Conservation (phyloP, 371 early-diverging fungal species). For the Cokeromyces recurvatus region DNA sequence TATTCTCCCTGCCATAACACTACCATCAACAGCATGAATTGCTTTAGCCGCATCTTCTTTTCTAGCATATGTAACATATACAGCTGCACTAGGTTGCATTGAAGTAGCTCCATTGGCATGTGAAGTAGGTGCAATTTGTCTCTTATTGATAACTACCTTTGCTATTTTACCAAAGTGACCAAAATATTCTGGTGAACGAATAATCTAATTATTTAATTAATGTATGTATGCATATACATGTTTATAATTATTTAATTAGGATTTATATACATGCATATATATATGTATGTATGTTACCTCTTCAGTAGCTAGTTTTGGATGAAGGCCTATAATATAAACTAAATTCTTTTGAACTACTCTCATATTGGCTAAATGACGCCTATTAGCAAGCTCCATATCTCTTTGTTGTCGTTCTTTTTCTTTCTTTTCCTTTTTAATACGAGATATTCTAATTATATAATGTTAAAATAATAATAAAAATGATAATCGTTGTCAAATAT, state of each 20-base stretch:
- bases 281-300: too few species aligned
- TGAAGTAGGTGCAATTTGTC: constrained; percentile 55
- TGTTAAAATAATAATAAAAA: too few species aligned
- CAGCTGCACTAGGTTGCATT: constrained; percentile 61
- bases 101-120: constrained; percentile 39
- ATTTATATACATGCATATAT: too few species aligned
- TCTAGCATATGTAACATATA: constrained; percentile 84
- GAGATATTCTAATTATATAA: constrained; percentile 35
- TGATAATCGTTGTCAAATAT: too few species aligned
- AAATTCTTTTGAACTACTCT: constrained; percentile 94
- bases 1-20: constrained; percentile 80
- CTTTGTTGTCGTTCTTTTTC: constrained; percentile 86
- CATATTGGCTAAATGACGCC: constrained; percentile 85
- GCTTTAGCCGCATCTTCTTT: constrained; percentile 90
- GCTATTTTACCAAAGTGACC: constrained; percentile 96
- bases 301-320: constrained; percentile 78
- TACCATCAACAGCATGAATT: constrained; percentile 91
- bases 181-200: constrained; percentile 87
- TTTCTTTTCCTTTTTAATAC: constrained; percentile 74
- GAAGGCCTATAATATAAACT: constrained; percentile 92
- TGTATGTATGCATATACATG: too few species aligned
- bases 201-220: too few species aligned
- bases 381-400: constrained; percentile 82
- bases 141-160: constrained; percentile 82
- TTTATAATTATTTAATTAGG: too few species aligned